A percentile compares a stretch with the other conserved stretches of the same genome.
Evolutionary conservation across 495 filamentous ascomycete genomes (phyloP).

Genomic region (Neurospora intermedia): DNA sequence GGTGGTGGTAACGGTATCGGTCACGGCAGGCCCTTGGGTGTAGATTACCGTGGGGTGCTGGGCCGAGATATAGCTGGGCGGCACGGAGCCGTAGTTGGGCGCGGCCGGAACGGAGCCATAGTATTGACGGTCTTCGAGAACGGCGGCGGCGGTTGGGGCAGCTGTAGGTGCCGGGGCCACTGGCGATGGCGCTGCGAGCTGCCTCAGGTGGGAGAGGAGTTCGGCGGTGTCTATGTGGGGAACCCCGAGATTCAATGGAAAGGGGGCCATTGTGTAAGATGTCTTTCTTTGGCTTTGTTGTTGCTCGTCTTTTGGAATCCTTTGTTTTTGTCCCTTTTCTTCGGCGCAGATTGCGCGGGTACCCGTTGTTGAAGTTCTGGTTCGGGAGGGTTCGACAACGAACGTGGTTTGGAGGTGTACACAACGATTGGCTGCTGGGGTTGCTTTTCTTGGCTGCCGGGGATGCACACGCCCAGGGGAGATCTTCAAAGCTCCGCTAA

Average conservation of each 20-base stretch:
- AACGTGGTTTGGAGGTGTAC: not conserved
- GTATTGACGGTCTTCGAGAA: not conserved
- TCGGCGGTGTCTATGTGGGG: not conserved
- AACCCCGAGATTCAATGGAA: not conserved
- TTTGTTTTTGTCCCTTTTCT: not conserved
- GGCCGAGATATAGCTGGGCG: not conserved
- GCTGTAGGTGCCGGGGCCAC: not conserved
- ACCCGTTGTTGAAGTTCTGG: not conserved
- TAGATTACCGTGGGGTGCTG: not conserved
- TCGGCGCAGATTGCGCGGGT: not conserved
- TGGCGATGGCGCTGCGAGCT: not conserved
- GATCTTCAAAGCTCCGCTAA: not conserved
- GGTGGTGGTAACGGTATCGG: not conserved
- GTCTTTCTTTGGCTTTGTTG: not conserved
- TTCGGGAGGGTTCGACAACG: not conserved
- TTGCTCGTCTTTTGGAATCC: not conserved
- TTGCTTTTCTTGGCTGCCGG: not conserved
- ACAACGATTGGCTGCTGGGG: not conserved
- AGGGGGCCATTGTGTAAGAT: not conserved
- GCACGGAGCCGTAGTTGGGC: not conserved
- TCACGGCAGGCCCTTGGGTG: not conserved
- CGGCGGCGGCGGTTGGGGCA: not conserved
- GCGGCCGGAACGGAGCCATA: not conserved
- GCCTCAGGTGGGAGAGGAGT: not conserved
- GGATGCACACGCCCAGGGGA: not conserved